Evolutionary conservation across 345 rosid genomes (phyloP), one percentile per base, ranked within the genome.

Genomic region (Nephelium lappaceum): DNA sequence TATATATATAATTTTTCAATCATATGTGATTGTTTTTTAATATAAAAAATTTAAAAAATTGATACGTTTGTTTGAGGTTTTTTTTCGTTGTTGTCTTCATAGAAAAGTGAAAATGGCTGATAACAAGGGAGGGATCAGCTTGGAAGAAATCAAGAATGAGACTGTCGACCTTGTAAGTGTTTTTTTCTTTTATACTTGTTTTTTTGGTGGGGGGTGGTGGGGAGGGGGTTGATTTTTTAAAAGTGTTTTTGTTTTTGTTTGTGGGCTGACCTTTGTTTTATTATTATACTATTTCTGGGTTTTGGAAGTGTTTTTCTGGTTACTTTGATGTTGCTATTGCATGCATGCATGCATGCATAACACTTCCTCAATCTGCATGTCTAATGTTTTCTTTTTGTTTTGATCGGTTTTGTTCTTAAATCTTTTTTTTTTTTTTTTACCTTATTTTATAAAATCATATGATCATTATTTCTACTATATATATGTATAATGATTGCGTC

Each of bases 61-160:
- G 12, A 60, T 60, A 19, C 7, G 0, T 39, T 68, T n/a, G 5
- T 8, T 19, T 70, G 38, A 14, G 39, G 61, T 3, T n/a, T 19
- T 23, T 11, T 60, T 60, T 45, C 9, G 51, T 45, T 21, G 10
- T 21, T 15, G 19, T 16, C 19, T 53, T 15, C n/a, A 53, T 6
- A 41, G 58, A 53, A 53, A 53, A 82, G 38, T 61, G 41, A 65
- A 2, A 21, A 88, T 88, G 91, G 88, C 85, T 12, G 82, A 74
- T 21, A 4, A 42, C 19, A 77, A 77, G 47, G 84, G 64, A 1
- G 27, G 80, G 49, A 77, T 80, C 61, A 84, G 87, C 81, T 83
- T 90, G 90, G 91, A 89, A 24, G 94, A 84, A 53, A 87, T 91
- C 82, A 87, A 73, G 85, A 89, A 86, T 71, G 92, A 91, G 75